These are phyloP conservation scores for Austroboletus eburneus DNA, from an alignment of 768 basidiomycete genomes.

Conservation along the genomic window DNA sequence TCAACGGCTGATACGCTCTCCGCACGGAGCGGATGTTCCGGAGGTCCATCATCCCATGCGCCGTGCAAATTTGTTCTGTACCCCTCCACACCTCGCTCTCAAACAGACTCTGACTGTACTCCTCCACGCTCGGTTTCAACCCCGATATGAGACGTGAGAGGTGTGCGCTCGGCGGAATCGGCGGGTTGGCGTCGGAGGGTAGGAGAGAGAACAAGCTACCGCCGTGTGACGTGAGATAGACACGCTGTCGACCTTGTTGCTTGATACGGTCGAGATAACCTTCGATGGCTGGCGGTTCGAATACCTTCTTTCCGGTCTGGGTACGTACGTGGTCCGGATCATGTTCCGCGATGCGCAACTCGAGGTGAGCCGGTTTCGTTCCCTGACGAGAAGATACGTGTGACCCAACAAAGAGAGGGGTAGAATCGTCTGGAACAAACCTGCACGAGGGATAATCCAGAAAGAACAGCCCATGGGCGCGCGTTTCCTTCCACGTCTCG, in stretches of 20 bases:
- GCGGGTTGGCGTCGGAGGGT: conserved; percentile 56
- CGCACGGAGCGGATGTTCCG: conserved; percentile 61
- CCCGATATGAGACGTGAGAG: conserved; percentile 29
- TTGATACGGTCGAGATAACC: conserved; percentile 78
- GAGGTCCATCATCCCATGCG: conserved; percentile 71
- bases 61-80: conserved; percentile 54
- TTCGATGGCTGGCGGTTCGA: conserved; percentile 80
- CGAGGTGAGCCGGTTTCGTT: conserved; percentile 49
- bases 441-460: conserved; percentile 69
- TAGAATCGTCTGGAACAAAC: conserved; percentile 37
- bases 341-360: conserved; percentile 75
- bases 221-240: conserved; percentile 71
- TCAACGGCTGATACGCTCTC: conserved; percentile 40
- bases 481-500: conserved; percentile 56
- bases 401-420: conserved; percentile 3
- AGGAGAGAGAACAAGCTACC: conserved; percentile 65
- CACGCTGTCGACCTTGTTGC: conserved; percentile 50
- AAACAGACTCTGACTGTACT: conserved; percentile 36
- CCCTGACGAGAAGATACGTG: conserved; percentile 29
- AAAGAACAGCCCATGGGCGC: conserved; percentile 71
- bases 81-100: conserved; percentile 60
- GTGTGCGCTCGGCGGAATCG: conserved; percentile 57
- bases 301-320: conserved; percentile 40
- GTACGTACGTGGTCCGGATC: conserved; percentile 44
- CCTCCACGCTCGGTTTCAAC: conserved; percentile 24